Evolutionary conservation across 1,284 basidiomycete genomes (phyloP), one percentile per base, ranked within the genome.

Genomic region (Fistulina hepatica): DNA sequence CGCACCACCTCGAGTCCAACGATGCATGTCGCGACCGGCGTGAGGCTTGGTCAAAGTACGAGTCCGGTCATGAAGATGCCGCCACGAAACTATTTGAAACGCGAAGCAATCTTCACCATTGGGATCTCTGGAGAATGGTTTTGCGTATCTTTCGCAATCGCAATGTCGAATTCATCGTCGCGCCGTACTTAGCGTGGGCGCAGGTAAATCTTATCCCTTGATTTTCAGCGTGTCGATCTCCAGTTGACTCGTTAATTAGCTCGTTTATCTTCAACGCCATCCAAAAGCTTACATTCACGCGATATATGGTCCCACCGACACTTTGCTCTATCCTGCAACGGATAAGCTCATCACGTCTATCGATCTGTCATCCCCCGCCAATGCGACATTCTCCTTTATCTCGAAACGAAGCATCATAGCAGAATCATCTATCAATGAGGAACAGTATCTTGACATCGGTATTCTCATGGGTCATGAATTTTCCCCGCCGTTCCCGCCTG

Each of bases 101-200:
- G 9, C 65, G 82, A 40, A 75, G 71, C 48, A 56, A 59, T 40
- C 61, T 69, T 39, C 66, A 70, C 42, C 83, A 88, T 50, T 86
- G 81, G 70, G 94, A 98, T 60, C 68, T 97, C 16, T 88, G 95
- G 75, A 78, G 93, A 51, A 77, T 86, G 63, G 81, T 97, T 12
- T 67, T 97, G 48, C 73, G 93, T 41, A 84, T 94, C 44, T 95
- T 98, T 61, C 80, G 91, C 56, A 89, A 97, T 61, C 71, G 94
- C 30, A 89, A 91, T 52, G 91, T 97, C 46, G 94, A 98, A 63
- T 97, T 93, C 56, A 71, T 98, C 33, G 79, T 97, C 45, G 93
- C 95, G 25, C 94, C 94, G 7, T 98, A 98, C 60, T 69, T 91
- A 35, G 81, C 91, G 28, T 88, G 85, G 73, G 88, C 92, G 30